Base-by-base conservation (phyloP, 768 basidiomycete genomes). In the Phaeotremella skinneri region DNA sequence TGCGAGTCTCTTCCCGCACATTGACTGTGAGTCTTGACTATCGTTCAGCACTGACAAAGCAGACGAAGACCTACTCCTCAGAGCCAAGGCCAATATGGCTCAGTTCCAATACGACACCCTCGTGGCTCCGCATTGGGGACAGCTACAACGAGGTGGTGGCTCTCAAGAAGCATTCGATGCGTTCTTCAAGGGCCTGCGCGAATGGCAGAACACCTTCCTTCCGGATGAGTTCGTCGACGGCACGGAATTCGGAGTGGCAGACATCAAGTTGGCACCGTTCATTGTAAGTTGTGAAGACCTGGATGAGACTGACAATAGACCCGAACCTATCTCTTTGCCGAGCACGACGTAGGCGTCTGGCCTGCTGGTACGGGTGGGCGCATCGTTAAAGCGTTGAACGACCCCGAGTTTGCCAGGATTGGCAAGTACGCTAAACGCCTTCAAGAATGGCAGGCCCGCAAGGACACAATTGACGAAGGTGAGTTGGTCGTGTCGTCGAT, bases 1-100 rank as follows among this genome's bases (percentile, higher is more conserved):
- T 56, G 84, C 84, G 9, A 86, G 87, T 69, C 75, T 86, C 54
- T 82, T 79, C 70, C 81, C 82, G 6, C n/a, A 57, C 7, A 52
- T 64, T 1, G 69, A 79, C 34, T 79, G 81, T 29, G 53, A 65
- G 31, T 77, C 86, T 37, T 79, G 85, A 7, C 86, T 29, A 13
- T 4, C 5, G 14, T 4, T 9, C 54, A 27, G 20, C 17, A 37
- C 26, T 29, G 4, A 16, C 20, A 29, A 17, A n/a, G 11, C 30
- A 56, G 58, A 51, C 43, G 42, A 55, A 7, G 83, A 85, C 68
- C 83, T 83, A 0, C 80, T 87, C 34, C 63, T 68, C 5, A 82
- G 85, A 34, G 86, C 87, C 34, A 79, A 81, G 56, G 82, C 80
- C 6, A 83, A 86, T 23, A 83, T 87, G 75, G 85, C 87, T 78